Percentiles rank a stretch among this genome's conserved stretches.
These are phyloP conservation scores for Ailanthus altissimus DNA, from an alignment of 345 rosid species.

Conservation along the genomic window DNA sequence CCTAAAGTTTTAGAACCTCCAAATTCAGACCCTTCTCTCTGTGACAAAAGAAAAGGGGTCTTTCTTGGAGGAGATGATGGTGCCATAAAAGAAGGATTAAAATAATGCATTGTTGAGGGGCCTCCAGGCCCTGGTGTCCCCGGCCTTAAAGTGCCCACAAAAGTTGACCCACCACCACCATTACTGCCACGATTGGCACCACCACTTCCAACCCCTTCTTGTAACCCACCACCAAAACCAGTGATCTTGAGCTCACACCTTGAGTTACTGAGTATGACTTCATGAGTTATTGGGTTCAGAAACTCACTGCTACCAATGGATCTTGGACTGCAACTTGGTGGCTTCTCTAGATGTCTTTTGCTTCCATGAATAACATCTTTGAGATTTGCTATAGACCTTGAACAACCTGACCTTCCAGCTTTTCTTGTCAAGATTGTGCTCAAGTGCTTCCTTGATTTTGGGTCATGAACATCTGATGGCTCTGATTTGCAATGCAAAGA, in stretches of 20 bases:
- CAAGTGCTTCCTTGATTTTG: constrained; percentile 55
- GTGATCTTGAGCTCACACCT: constrained; percentile 96
- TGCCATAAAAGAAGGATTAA: constrained; percentile 62
- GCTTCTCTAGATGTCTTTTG: constrained; percentile 86
- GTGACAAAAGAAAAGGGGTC: constrained; percentile 44
- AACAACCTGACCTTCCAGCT: constrained; percentile 88
- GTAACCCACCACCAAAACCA: constrained; percentile 68
- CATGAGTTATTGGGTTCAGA: constrained; percentile 95
- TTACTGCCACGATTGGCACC: constrained; percentile 17
- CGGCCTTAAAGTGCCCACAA: constrained; percentile 82
- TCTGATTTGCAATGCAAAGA: constrained; percentile 68
- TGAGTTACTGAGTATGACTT: constrained; percentile 86
- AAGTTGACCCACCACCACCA: constrained; percentile 50
- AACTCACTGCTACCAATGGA: constrained; percentile 99
- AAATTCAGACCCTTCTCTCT: constrained; percentile 56
- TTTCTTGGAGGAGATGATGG: constrained; percentile 58
- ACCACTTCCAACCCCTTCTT: constrained; percentile 42
- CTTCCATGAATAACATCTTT: constrained; percentile 98
- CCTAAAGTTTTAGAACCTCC: constrained; percentile 33
- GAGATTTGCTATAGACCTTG: constrained; percentile 97
- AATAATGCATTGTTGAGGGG: constrained; percentile 64
- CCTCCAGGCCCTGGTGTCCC: constrained; percentile 91
- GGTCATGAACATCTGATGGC: constrained; percentile 60
- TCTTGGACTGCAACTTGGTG: constrained; percentile 95
- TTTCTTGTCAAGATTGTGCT: constrained; percentile 62